Evolutionary conservation across 805 yeast genomes (phyloP).

Genomic region (Millerozyma miso): DNA sequence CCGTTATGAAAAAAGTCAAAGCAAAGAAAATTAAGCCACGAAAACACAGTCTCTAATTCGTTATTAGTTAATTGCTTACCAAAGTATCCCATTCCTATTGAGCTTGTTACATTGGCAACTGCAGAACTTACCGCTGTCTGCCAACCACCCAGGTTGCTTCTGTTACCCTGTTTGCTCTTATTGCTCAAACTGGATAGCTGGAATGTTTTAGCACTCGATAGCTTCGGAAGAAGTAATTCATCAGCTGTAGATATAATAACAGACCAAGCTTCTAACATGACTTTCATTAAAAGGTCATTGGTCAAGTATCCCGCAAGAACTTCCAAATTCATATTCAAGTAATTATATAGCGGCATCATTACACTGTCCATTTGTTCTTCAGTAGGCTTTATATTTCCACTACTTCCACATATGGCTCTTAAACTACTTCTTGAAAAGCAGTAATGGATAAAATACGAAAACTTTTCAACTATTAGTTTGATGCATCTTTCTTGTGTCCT

Average conservation of each 20-base stretch:
- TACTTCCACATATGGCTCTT: conserved; percentile 49
- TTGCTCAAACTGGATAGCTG: conserved; percentile 21
- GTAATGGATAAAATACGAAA: conserved; percentile 57
- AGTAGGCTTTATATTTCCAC: conserved; percentile 41
- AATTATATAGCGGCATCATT: conserved; percentile 68
- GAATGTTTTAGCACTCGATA: conserved; percentile 43
- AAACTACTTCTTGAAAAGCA: conserved; percentile 57
- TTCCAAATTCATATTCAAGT: conserved; percentile 62
- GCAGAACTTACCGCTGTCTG: conserved; percentile 45
- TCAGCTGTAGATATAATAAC: conserved; percentile 68
- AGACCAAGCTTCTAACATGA: conserved; percentile 80
- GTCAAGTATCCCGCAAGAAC: conserved; percentile 60
- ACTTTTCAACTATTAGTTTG: conserved; percentile 67
- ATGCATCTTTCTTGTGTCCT: conserved; percentile 66
- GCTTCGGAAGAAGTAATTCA: conserved; percentile 65
- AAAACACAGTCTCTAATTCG: conserved; percentile 65
- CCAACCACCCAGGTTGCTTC: conserved; percentile 25
- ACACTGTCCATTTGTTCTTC: conserved; percentile 56
- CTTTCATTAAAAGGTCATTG: conserved; percentile 50
- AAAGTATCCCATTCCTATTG: conserved; percentile 42
- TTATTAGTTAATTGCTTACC: conserved; percentile 51
- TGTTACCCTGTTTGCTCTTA: conserved; percentile 8
- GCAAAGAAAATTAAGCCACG: conserved; percentile 66
- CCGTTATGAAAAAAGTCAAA: conserved; percentile 73
- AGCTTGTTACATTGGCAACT: conserved; percentile 45